Conservation (phyloP, 2,329 filamentous ascomycete species). For the Colletotrichum costaricense region DNA sequence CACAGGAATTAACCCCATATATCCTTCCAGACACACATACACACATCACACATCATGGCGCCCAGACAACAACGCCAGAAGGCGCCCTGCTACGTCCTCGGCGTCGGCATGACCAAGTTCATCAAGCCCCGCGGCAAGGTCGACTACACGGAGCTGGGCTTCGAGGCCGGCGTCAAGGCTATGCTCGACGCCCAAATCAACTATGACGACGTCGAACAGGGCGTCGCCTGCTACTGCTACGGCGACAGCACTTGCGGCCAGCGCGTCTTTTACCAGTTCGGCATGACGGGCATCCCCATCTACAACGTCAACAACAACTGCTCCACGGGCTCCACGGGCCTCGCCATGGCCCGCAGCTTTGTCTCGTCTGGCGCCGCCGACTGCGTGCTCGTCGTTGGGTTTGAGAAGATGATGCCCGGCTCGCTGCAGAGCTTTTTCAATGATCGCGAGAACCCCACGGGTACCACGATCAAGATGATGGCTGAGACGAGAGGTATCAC, state of each 20-base stretch:
- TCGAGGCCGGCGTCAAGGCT: conserved; percentile 91
- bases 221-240: conserved; percentile 97
- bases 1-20: neutral
- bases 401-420: conserved; percentile 99
- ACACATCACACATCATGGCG: conserved; percentile 52
- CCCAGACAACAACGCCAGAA: conserved; percentile 59
- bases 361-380: conserved; percentile 85
- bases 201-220: conserved; percentile 96
- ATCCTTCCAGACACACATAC: neutral
- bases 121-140: conserved; percentile 96
- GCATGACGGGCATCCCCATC: conserved; percentile 95
- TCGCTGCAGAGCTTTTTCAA: conserved; percentile 86
- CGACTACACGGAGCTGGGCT: conserved; percentile 94
- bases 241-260: conserved; percentile 95
- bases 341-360: conserved; percentile 85
- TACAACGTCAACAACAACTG: conserved; percentile 99
- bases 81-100: conserved; percentile 82
- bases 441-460: conserved; percentile 84
- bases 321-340: conserved; percentile 91
- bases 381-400: conserved; percentile 91
- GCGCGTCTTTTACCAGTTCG: conserved; percentile 98
- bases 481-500: conserved; percentile 82
- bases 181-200: conserved; percentile 88
- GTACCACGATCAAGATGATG: conserved; percentile 82
- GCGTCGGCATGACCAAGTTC: conserved; percentile 99